A percentile compares a stretch with the other conserved stretches of the same genome.
These are phyloP conservation scores for Aspergillus tubingensis DNA, from an alignment of 2,329 filamentous ascomycete genomes.

Conservation along the genomic window DNA sequence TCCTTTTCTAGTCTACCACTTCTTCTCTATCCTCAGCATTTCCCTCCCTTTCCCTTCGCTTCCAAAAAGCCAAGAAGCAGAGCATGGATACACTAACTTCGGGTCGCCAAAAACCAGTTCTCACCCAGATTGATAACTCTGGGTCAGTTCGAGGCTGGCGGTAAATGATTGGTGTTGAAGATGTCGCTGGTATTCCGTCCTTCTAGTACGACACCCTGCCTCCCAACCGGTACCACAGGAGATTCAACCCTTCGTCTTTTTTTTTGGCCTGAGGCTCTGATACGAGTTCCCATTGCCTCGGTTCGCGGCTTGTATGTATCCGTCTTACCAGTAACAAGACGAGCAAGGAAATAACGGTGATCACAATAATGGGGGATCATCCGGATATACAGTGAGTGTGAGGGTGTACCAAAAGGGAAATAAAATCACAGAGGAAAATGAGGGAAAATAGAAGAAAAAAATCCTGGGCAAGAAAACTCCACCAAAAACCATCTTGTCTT, in stretches of 20 bases:
- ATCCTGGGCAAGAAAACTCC: too few relatives aligned
- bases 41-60: background rate
- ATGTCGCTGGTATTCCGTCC: too few relatives aligned
- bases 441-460: too few relatives aligned
- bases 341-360: background rate
- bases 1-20: background rate
- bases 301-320: background rate
- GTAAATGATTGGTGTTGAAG: background rate
- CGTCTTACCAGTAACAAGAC: background rate
- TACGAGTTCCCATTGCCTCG: background rate
- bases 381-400: background rate
- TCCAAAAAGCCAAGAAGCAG: background rate
- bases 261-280: background rate
- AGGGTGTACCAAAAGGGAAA: too few relatives aligned
- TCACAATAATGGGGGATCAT: background rate
- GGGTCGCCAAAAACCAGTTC: background rate
- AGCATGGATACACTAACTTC: background rate
- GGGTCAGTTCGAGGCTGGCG: background rate
- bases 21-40: background rate
- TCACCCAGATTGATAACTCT: background rate
- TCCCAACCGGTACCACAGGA: background rate
- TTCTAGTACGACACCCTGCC: background rate
- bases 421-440: too few relatives aligned
- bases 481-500: too few relatives aligned
- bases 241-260: background rate